A percentile compares a stretch with the other conserved stretches of the same genome.
Evolutionary conservation across 371 early-diverging fungal genomes (phyloP).

Genomic region (Actinomortierella ambigua): DNA sequence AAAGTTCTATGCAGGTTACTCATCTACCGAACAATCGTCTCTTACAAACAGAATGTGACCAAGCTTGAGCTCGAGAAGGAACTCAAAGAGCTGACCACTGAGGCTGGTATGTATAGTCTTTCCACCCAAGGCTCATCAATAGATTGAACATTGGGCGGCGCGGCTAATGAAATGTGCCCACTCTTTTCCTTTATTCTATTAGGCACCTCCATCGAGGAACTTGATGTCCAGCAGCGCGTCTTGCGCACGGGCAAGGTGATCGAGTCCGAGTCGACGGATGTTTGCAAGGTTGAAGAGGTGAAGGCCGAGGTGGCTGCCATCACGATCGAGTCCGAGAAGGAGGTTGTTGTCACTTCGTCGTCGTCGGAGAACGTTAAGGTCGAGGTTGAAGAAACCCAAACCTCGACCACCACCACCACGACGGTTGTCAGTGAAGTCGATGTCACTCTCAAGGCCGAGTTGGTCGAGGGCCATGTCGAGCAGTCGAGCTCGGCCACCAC

Average conservation of each 20-base stretch:
- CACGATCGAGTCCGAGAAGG: constrained; percentile 5
- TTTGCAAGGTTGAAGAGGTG: constrained; percentile 11
- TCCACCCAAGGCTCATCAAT: background rate
- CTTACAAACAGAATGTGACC: no score
- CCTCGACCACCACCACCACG: constrained; percentile 1
- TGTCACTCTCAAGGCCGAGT: no score
- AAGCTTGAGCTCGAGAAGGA: constrained; percentile 15
- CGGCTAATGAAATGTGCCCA: no score
- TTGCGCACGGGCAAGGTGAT: constrained; percentile 32
- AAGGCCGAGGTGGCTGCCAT: constrained; percentile 14
- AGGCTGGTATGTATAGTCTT: constrained; percentile 19
- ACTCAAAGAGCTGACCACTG: constrained; percentile 18
- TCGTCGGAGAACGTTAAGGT: background rate
- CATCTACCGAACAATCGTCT: no score
- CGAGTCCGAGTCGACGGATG: constrained; percentile 2
- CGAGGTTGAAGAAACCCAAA: constrained; percentile 5
- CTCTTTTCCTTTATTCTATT: background rate
- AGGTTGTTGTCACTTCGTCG: constrained; percentile 2
- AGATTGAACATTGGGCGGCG: background rate
- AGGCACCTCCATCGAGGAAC: constrained; percentile 17
- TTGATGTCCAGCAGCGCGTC: constrained; percentile 27
- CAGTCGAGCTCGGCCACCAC: no score
- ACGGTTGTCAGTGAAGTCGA: no score
- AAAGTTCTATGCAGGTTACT: no score
- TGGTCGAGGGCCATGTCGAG: no score